phyloP scores from a whole-genome alignment of 1,139 yeast genomes.

The Debaryomycetaceae sp. region DNA sequence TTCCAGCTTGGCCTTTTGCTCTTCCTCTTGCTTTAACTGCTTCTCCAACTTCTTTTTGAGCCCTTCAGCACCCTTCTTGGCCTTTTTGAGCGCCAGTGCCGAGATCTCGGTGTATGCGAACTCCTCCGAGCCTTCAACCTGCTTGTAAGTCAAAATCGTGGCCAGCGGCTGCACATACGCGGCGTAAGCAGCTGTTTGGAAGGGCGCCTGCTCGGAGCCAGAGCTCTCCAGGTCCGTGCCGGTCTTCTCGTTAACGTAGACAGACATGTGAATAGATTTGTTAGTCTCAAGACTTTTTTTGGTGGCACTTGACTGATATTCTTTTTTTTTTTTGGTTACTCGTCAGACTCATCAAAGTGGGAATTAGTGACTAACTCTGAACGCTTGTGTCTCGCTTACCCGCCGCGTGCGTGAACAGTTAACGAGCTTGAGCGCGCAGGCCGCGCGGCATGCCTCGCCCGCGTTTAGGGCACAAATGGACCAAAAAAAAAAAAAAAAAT shows the following conservation, averaged over 20 bases:
- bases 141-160: constrained; percentile 61
- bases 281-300: background rate
- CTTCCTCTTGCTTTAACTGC: constrained; percentile 62
- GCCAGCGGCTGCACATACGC: constrained; percentile 56
- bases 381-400: background rate
- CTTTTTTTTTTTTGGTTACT: background rate
- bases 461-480: too few species aligned
- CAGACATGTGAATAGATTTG: constrained; percentile 20
- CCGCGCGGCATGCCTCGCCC: too few species aligned
- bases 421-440: too few species aligned
- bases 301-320: background rate
- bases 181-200: constrained; percentile 81
- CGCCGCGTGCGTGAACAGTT: background rate
- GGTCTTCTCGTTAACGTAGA: constrained; percentile 65
- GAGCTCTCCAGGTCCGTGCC: constrained; percentile 60
- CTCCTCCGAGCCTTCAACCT: constrained; percentile 51
- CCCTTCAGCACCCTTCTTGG: constrained; percentile 93
- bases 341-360: too few species aligned
- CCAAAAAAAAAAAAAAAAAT: too few species aligned
- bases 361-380: too few species aligned
- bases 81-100: constrained; percentile 93
- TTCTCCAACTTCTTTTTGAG: constrained; percentile 85
- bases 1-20: constrained; percentile 56
- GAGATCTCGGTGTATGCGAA: constrained; percentile 69
- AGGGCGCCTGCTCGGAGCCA: constrained; percentile 71